Percentiles rank a stretch among this genome's conserved stretches.
Evolutionary conservation across 2,329 filamentous ascomycete genomes (phyloP).

Genomic region (Alternaria arborescens): DNA sequence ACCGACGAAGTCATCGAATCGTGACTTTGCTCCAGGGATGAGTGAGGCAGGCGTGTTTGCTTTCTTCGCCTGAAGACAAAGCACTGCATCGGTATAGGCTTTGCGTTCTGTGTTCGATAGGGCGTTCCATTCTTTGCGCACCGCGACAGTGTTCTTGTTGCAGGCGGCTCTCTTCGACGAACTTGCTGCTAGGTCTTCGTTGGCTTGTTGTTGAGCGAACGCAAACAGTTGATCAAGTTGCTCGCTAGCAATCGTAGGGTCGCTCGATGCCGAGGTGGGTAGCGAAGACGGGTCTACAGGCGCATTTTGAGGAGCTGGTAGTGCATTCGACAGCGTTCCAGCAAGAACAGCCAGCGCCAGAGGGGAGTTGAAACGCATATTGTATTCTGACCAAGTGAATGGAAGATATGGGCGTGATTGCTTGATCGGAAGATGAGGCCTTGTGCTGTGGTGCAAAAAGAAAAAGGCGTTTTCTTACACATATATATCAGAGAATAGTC

Average conservation of each 20-base stretch:
- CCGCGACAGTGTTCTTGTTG: slow-evolving; percentile 34
- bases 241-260: slow-evolving; percentile 21
- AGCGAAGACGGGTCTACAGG: slow-evolving; percentile 27
- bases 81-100: slow-evolving; percentile 48
- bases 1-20: slow-evolving; percentile 51
- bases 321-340: slow-evolving; percentile 34
- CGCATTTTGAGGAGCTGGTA: slow-evolving; percentile 36
- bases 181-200: slow-evolving; percentile 25
- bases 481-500: slow-evolving; percentile 1
- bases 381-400: slow-evolving; percentile 3
- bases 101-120: slow-evolving; percentile 42
- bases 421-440: neutral
- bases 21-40: slow-evolving; percentile 42
- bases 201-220: slow-evolving; percentile 31
- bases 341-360: slow-evolving; percentile 35
- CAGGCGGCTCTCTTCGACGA: slow-evolving; percentile 34
- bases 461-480: neutral
- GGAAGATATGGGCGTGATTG: neutral
- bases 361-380: slow-evolving; percentile 38
- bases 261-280: no score
- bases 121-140: slow-evolving; percentile 40
- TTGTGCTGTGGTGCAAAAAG: neutral
- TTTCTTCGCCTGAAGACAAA: slow-evolving; percentile 44
- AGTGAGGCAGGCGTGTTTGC: slow-evolving; percentile 37
- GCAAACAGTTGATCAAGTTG: slow-evolving; percentile 35